Evolutionary conservation across 208 protist genomes (phyloP).

Genomic region (Acanthamoeba rhysodes): DNA sequence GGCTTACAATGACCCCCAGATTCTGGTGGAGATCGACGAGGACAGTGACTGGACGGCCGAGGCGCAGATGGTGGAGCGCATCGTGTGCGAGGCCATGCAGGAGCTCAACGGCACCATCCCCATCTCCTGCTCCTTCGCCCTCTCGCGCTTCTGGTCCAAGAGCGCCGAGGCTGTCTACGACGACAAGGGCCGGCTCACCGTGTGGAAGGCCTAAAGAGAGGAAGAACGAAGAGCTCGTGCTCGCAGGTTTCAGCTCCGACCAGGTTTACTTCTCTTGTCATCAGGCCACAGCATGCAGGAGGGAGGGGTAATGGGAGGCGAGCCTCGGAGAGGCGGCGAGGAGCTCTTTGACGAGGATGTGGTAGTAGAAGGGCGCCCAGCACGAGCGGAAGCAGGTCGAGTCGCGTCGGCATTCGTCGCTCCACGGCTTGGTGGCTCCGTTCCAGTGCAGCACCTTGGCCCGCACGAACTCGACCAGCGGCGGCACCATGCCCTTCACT

Average conservation of each 20-base stretch:
- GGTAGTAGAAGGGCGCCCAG: constrained; percentile 31
- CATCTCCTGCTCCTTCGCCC: constrained; percentile 2
- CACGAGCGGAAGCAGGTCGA: constrained; percentile 22
- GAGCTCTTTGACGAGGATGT: background rate
- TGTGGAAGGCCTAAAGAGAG: background rate
- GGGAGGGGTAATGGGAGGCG: background rate
- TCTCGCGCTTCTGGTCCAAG: constrained; percentile 64
- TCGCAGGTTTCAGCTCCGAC: too few relatives aligned
- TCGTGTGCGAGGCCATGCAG: constrained; percentile 45
- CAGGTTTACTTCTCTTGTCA: too few relatives aligned
- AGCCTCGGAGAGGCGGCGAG: background rate
- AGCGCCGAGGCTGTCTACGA: constrained; percentile 16
- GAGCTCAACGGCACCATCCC: constrained; percentile 38
- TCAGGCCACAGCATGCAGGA: background rate
- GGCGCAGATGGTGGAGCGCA: background rate
- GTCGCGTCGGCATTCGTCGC: background rate
- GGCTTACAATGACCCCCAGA: background rate
- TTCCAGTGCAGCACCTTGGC: constrained; percentile 73
- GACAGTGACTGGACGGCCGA: constrained; percentile 3
- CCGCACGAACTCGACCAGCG: constrained; percentile 2
- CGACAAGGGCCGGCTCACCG: background rate
- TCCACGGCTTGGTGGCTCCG: constrained; percentile 45
- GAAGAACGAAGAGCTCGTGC: too few relatives aligned
- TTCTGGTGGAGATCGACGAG: constrained; percentile 33
- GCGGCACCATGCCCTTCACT: background rate